Evolutionary conservation across 768 basidiomycete genomes (phyloP).

Genomic region (Coprinopsis sp.): DNA sequence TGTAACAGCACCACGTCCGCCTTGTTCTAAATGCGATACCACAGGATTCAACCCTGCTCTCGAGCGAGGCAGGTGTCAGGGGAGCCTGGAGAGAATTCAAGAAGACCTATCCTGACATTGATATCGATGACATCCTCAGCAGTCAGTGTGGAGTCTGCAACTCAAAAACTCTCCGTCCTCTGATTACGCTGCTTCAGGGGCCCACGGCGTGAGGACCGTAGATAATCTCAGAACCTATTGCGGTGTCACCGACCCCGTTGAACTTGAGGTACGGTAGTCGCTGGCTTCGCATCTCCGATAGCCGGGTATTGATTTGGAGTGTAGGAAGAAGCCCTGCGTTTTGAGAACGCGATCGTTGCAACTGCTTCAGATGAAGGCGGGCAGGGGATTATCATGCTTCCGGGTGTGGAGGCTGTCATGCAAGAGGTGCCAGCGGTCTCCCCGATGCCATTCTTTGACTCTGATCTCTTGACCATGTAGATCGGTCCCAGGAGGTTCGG

Average conservation of each 20-base stretch:
- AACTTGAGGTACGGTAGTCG: slow-evolving; percentile 53
- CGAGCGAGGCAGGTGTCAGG: slow-evolving; percentile 72
- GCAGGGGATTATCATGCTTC: no score
- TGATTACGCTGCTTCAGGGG: slow-evolving; percentile 35
- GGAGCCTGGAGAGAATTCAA: slow-evolving; percentile 83
- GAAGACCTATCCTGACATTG: slow-evolving; percentile 60
- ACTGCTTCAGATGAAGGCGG: no score
- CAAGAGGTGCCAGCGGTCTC: no score
- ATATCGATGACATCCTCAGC: slow-evolving; percentile 56
- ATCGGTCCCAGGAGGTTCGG: slow-evolving; percentile 30
- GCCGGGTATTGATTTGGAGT: no score
- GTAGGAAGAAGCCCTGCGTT: no score
- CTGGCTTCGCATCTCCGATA: no score
- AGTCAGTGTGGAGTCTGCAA: slow-evolving; percentile 38
- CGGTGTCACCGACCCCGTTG: slow-evolving; percentile 58
- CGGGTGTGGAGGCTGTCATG: no score
- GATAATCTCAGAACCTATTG: slow-evolving; percentile 78
- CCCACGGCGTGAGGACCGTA: slow-evolving; percentile 80
- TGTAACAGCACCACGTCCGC: no score
- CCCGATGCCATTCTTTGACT: slow-evolving; percentile 3
- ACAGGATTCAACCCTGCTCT: slow-evolving; percentile 79
- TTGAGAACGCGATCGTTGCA: slow-evolving; percentile 4
- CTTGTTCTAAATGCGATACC: slow-evolving; percentile 80
- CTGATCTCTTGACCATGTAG: slow-evolving; percentile 29
- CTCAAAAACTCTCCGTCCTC: neutral